A percentile compares a stretch with the other conserved stretches of the same genome.
Evolutionary conservation across 78 protist genomes (phyloP).

Genomic region (Dictyostelium capitatum): DNA sequence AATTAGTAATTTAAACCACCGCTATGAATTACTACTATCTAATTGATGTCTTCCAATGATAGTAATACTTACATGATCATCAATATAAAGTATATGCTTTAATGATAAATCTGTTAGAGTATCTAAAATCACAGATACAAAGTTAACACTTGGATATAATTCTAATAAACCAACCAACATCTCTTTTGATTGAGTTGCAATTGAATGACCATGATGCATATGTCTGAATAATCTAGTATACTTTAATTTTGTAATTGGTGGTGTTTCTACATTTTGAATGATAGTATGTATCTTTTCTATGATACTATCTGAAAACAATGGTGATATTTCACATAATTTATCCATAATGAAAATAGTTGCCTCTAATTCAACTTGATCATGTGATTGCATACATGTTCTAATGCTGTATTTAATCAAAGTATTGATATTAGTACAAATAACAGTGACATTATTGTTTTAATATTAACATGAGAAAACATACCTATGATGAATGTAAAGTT

Average conservation of each 20-base stretch:
- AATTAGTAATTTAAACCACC: background rate
- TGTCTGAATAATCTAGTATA: constrained; percentile 62
- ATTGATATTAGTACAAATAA: background rate
- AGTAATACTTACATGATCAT: constrained; percentile 41
- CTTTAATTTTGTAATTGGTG: constrained; percentile 52
- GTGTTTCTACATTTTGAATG: constrained; percentile 72
- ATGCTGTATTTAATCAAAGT: constrained; percentile 1
- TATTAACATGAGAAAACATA: background rate
- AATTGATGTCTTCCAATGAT: background rate
- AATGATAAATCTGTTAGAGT: constrained; percentile 43
- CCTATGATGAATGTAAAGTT: constrained; percentile 73
- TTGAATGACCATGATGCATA: constrained; percentile 71
- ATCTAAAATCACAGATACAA: constrained; percentile 34
- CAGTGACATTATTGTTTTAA: background rate
- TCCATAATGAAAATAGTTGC: constrained; percentile 62
- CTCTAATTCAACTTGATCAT: constrained; percentile 70
- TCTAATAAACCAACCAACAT: constrained; percentile 56
- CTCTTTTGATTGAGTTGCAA: constrained; percentile 46
- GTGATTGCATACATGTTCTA: constrained; percentile 60
- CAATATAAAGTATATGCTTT: constrained; percentile 49
- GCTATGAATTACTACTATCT: background rate
- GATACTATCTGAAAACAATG: constrained; percentile 72
- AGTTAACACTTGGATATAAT: constrained; percentile 54
- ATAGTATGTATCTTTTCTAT: constrained; percentile 52
- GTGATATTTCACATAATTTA: constrained; percentile 71